phyloP scores from a whole-genome alignment of 2,329 filamentous ascomycete genomes.

The Onygenales sp. region DNA sequence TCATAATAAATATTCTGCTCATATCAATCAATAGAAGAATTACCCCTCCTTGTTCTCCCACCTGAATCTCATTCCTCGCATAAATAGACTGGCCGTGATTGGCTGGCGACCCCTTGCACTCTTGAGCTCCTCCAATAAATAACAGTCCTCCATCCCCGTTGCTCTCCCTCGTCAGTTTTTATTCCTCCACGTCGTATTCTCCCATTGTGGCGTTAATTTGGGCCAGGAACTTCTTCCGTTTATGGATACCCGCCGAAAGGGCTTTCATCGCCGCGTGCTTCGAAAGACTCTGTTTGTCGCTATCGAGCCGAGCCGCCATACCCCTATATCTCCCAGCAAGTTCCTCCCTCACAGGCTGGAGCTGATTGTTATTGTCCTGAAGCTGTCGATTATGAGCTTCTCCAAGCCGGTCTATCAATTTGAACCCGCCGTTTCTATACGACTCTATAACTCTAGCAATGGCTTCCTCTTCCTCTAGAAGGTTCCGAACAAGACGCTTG shows the following conservation, averaged over 20 bases:
- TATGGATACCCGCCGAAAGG: constrained; percentile 1
- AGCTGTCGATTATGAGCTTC: constrained; percentile 31
- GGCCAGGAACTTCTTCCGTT: constrained; percentile 1
- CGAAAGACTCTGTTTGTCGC: constrained; percentile 12
- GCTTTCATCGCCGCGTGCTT: constrained; percentile 3
- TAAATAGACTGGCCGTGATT: not conserved
- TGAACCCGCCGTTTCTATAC: constrained; percentile 35
- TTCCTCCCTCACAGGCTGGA: constrained; percentile 19
- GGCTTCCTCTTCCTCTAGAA: constrained; percentile 39
- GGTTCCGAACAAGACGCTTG: constrained; percentile 34
- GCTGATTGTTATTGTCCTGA: constrained; percentile 20
- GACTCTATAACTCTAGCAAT: constrained; percentile 34
- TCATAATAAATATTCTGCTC: too few species aligned
- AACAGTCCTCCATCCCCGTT: too few species aligned
- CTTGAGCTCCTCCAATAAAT: too few species aligned
- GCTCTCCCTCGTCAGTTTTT: not conserved
- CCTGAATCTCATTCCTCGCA: not conserved
- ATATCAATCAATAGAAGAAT: too few species aligned
- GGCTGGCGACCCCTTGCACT: too few species aligned
- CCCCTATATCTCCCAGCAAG: constrained; percentile 21
- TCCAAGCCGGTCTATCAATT: constrained; percentile 35
- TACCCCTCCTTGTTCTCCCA: too few species aligned
- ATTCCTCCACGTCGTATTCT: not conserved
- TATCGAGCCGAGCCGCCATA: constrained; percentile 21
- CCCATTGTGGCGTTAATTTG: constrained; percentile 1